Evolutionary conservation across 176 grass and related monocot species (phyloP).

Genomic region (Triticum dicoccoides): DNA sequence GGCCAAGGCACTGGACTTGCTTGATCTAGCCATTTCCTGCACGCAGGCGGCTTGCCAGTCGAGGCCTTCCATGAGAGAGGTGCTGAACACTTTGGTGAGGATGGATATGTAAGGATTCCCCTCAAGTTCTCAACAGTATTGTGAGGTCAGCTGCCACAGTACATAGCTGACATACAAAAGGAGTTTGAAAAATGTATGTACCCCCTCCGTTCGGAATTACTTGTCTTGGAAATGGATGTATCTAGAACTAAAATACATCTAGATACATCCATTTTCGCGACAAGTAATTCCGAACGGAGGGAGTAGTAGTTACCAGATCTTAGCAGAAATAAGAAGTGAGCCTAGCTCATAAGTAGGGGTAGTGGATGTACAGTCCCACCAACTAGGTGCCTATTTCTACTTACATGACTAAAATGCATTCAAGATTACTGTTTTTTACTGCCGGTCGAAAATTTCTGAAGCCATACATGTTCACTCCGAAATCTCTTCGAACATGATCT

Average conservation of each 20-base stretch:
- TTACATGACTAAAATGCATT: not conserved
- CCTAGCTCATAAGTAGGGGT: no score
- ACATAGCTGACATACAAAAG: not conserved
- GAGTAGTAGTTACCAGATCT: not conserved
- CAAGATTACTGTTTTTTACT: no score
- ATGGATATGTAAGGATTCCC: not conserved
- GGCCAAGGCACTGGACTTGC: conserved; percentile 24
- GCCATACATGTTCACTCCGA: not conserved
- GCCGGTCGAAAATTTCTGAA: no score
- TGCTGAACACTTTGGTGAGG: conserved; percentile 36
- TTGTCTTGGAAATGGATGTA: no score
- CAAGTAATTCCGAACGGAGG: no score
- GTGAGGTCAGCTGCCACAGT: not conserved
- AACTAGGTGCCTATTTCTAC: not conserved
- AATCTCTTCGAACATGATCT: not conserved
- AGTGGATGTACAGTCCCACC: not conserved
- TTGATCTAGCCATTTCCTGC: conserved; percentile 41
- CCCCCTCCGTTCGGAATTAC: no score
- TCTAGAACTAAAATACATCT: no score
- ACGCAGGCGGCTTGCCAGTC: conserved; percentile 25
- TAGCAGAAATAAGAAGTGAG: not conserved
- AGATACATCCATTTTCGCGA: no score
- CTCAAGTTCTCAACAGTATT: not conserved
- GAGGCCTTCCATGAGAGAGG: conserved; percentile 55
- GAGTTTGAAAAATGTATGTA: not conserved